Conservation (phyloP, 257 asterid species). For the Fraxinus cuspidata region DNA sequence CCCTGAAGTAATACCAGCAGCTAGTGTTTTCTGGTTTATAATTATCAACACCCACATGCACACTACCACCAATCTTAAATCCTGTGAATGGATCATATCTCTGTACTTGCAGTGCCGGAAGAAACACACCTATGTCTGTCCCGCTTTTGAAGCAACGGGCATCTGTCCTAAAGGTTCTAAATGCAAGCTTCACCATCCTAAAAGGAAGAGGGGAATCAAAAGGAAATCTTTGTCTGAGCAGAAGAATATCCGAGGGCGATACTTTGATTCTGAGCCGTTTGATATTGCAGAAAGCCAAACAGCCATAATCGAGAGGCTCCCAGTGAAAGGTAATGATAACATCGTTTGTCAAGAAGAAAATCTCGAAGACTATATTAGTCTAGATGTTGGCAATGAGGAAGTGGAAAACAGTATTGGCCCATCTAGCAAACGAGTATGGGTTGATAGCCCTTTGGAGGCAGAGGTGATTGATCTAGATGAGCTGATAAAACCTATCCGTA, state of each 20-base stretch:
- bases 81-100: conserved; percentile 60
- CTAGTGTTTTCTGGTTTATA: conserved; percentile 13
- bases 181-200: conserved; percentile 98
- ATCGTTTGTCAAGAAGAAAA: conserved; percentile 41
- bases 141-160: conserved; percentile 77
- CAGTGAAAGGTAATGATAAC: conserved; percentile 46
- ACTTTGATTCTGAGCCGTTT: conserved; percentile 70
- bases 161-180: conserved; percentile 61
- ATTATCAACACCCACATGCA: conserved; percentile 29
- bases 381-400: conserved; percentile 51
- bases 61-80: conserved; percentile 43
- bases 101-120: conserved; percentile 86
- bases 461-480: conserved; percentile 35
- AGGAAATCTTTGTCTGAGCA: conserved; percentile 47
- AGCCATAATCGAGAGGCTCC: conserved; percentile 30
- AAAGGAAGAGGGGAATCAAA: conserved; percentile 54
- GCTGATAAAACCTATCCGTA: conserved; percentile 34
- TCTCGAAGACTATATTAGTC: conserved; percentile 68
- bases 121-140: conserved; percentile 90
- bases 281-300: conserved; percentile 35
- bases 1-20: neutral
- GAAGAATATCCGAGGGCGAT: conserved; percentile 69
- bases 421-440: conserved; percentile 19
- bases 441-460: conserved; percentile 26
- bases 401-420: conserved; percentile 22